These are phyloP conservation scores for Ephemerocybe angulata DNA, from an alignment of 768 basidiomycete genomes.

Conservation along the genomic window DNA sequence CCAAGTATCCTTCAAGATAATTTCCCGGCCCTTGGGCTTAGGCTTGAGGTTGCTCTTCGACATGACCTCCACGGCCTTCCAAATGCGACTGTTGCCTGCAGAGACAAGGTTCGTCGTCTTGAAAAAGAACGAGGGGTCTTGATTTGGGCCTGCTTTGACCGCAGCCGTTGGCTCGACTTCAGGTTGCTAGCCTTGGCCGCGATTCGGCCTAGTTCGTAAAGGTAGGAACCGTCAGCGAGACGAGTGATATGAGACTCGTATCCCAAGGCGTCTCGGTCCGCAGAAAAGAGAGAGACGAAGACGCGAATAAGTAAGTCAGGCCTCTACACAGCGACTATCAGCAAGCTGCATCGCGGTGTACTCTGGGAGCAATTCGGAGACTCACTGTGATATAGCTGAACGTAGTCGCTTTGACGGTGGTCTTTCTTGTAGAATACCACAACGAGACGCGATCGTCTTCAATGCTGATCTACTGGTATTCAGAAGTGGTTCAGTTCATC, in stretches of 20 bases:
- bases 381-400: constrained; percentile 8
- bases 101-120: background rate
- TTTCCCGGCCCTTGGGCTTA: background rate
- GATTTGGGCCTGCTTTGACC: too few relatives aligned
- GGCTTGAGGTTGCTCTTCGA: background rate
- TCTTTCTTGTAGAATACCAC: constrained; percentile 10
- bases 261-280: background rate
- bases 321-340: too few relatives aligned
- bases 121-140: too few relatives aligned
- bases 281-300: constrained; percentile 7
- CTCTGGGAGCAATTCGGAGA: background rate
- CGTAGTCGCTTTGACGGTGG: constrained; percentile 3
- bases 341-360: too few relatives aligned
- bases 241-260: background rate
- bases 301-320: background rate
- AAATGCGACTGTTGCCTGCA: background rate
- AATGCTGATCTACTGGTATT: constrained; percentile 4
- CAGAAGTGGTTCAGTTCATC: too few relatives aligned
- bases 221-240: background rate
- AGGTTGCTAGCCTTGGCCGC: too few relatives aligned
- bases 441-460: constrained; percentile 7
- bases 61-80: background rate
- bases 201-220: background rate
- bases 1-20: constrained; percentile 4
- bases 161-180: background rate